phyloP scores from a whole-genome alignment of 192 early-diverging fungal species.

The Entrophospora sp. region DNA sequence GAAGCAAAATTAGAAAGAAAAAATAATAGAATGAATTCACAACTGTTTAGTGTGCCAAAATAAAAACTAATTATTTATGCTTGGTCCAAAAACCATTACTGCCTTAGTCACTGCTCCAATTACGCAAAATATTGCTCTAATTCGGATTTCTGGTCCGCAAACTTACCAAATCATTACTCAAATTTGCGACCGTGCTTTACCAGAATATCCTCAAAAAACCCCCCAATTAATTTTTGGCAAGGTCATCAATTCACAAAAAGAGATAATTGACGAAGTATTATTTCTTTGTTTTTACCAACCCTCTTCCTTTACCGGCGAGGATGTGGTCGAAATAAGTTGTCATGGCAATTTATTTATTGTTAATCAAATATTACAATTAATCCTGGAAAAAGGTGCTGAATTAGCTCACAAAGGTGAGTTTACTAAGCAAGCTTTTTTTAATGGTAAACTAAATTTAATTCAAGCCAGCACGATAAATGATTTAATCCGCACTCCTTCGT shows the following conservation, averaged over 20 bases:
- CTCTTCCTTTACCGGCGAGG: not conserved
- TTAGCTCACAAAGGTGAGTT: not conserved
- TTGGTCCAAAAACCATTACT: not conserved
- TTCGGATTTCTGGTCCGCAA: constrained; percentile 1
- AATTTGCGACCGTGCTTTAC: not conserved
- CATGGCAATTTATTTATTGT: not conserved
- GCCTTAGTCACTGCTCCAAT: not conserved
- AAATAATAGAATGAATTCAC: no score
- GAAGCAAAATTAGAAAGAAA: no score
- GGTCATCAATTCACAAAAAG: not conserved
- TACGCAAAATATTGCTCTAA: constrained; percentile 4
- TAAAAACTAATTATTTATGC: no score
- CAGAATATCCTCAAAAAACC: not conserved
- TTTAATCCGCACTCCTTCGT: not conserved
- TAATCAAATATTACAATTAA: constrained; percentile 11
- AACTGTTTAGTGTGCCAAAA: no score
- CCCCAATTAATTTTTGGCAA: not conserved
- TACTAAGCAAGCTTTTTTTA: constrained; percentile 6
- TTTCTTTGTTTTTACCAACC: constrained; percentile 5
- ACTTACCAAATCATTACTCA: not conserved
- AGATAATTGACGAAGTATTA: not conserved
- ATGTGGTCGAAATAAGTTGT: not conserved
- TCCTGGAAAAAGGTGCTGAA: not conserved
- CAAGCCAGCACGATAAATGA: not conserved
- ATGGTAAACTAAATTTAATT: constrained; percentile 7